Evolutionary conservation across 495 filamentous ascomycete species (phyloP).

Genomic region (Podospora australis): DNA sequence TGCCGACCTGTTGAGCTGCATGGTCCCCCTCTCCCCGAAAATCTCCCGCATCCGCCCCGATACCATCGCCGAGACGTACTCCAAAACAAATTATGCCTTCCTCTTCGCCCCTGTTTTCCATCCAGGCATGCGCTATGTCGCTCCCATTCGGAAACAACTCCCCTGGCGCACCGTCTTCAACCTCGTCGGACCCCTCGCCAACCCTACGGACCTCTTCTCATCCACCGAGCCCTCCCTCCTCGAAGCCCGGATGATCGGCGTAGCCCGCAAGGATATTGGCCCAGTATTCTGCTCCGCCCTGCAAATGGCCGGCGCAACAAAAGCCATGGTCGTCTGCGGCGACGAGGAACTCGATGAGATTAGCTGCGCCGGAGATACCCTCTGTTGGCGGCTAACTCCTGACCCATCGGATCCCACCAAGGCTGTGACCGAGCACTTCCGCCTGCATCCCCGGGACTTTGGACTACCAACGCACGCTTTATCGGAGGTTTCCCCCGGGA

Average conservation of each 20-base stretch:
- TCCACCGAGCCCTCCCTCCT: slow-evolving; percentile 33
- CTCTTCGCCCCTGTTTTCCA: slow-evolving; percentile 97
- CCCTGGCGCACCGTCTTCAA: slow-evolving; percentile 96
- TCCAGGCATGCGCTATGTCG: slow-evolving; percentile 82
- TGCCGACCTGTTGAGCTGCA: slow-evolving; percentile 77
- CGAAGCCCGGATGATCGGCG: slow-evolving; percentile 86
- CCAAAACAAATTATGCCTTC: slow-evolving; percentile 81
- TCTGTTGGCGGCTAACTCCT: slow-evolving; percentile 70
- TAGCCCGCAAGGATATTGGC: slow-evolving; percentile 79
- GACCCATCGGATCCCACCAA: slow-evolving; percentile 39
- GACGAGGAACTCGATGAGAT: slow-evolving; percentile 94
- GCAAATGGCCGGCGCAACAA: slow-evolving; percentile 63
- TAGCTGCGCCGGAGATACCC: slow-evolving; percentile 74
- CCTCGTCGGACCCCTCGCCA: slow-evolving; percentile 83
- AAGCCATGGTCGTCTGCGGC: slow-evolving; percentile 88
- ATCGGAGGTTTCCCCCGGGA: slow-evolving; percentile 69
- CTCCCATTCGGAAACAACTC: slow-evolving; percentile 72
- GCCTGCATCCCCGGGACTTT: slow-evolving; percentile 73
- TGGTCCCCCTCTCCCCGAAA: slow-evolving; percentile 61
- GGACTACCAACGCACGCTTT: slow-evolving; percentile 72
- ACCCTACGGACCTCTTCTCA: slow-evolving; percentile 60
- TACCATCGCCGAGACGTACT: slow-evolving; percentile 64
- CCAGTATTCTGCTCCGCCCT: slow-evolving; percentile 83
- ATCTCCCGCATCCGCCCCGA: slow-evolving; percentile 64
- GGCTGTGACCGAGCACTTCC: slow-evolving; percentile 64